These are phyloP conservation scores for Hypoxylon sp. DNA, from an alignment of 2,329 filamentous ascomycete genomes.

Conservation along the genomic window DNA sequence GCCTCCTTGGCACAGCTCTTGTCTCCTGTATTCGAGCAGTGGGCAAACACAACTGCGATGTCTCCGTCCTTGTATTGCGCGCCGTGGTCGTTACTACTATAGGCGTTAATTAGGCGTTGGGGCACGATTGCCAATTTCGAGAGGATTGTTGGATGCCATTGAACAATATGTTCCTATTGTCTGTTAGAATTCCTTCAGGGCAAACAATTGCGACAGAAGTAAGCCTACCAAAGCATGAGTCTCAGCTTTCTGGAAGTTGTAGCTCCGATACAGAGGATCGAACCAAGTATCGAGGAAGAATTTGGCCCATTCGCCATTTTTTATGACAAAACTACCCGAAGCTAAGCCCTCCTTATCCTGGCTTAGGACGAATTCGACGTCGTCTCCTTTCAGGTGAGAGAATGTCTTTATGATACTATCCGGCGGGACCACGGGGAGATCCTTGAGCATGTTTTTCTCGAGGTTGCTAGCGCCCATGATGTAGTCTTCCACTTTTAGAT, in stretches of 20 bases:
- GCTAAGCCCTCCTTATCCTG: conserved; percentile 87
- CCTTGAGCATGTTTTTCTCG: conserved; percentile 85
- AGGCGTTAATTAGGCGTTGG: conserved; percentile 86
- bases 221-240: conserved; percentile 84
- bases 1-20: conserved; percentile 82
- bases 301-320: conserved; percentile 89
- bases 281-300: conserved; percentile 98
- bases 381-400: conserved; percentile 79
- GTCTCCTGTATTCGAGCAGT: conserved; percentile 71
- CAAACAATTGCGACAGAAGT: conserved; percentile 1
- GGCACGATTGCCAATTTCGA: conserved; percentile 92
- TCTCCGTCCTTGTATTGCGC: conserved; percentile 85
- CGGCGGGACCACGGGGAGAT: conserved; percentile 89
- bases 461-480: conserved; percentile 77
- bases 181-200: conserved; percentile 49
- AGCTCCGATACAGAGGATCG: conserved; percentile 91
- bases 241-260: conserved; percentile 97
- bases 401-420: conserved; percentile 98
- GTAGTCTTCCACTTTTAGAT: conserved; percentile 76
- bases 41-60: conserved; percentile 83
- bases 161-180: conserved; percentile 83
- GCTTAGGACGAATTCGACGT: conserved; percentile 85
- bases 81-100: conserved; percentile 70
- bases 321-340: conserved; percentile 82
- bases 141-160: conserved; percentile 97